Base-by-base conservation (phyloP, 2,329 filamentous ascomycete genomes). In the Sphaerulina musiva region DNA sequence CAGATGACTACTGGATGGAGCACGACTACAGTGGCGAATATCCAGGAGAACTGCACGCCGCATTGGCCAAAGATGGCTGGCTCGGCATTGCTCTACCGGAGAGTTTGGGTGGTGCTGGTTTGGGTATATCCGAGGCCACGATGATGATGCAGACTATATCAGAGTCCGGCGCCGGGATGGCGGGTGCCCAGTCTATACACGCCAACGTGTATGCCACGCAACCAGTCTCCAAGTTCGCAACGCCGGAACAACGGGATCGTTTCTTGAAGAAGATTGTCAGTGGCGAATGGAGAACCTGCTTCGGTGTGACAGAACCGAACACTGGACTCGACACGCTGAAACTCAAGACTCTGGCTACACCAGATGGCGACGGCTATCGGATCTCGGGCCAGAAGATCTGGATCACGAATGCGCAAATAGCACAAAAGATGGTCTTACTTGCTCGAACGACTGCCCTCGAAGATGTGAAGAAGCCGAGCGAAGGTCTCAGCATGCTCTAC, bases 341-440 rank as follows among this genome's bases (percentile, higher is more conserved):
- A 41, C 73, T 95, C 3, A 78, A 76, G 39, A 92, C 87, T 0
- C 71, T 73, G 5, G 88, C 88, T 0, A 77, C 70, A 31, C 80
- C 77, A 60, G 79, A 82, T 17, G 80, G 80, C 0, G 74, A 79
- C 11, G 77, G 74, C 3, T 95, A 91, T 67, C 75, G 72, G 1
- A 77, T 95, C 9, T 81, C 81, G 0, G 88, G 89, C 0, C 87
- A 92, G 67, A 95, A 95, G 73, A 91, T 92, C 51, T 95, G 89
- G 89, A 95, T 93, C 51, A 88, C 87, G 0, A 91, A 83, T 50
- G 89, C 89, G 0, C 87, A 95, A 67, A 85, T 92, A 0, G 88
- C 89, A 0, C 78, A 79, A 3, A 88, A 89, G 64, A 95, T 95
- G 88, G 84, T 95, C 3, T 76, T 95, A 0, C 78, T 95, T 0